Conservation (phyloP, 2,329 filamentous ascomycete species). For the Hypoxylon sp. region DNA sequence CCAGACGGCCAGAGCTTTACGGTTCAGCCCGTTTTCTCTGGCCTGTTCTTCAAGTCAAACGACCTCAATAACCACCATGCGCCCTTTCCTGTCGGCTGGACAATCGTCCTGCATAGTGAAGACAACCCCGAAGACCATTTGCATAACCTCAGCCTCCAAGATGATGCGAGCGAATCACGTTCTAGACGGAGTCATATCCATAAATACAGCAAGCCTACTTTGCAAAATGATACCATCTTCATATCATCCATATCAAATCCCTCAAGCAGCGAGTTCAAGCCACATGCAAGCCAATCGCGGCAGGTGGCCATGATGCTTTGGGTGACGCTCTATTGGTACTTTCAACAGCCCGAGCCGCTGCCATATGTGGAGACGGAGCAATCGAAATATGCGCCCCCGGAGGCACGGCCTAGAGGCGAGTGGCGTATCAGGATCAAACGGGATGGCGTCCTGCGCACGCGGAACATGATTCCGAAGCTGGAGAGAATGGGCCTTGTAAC, state of each 20-base stretch:
- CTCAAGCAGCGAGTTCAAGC: slow-evolving; percentile 79
- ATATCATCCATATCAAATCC: slow-evolving; percentile 92
- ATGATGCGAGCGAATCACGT: slow-evolving; percentile 41
- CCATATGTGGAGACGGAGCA: slow-evolving; percentile 68
- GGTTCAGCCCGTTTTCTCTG: slow-evolving; percentile 88
- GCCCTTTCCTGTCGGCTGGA: slow-evolving; percentile 88
- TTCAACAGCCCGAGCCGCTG: slow-evolving; percentile 82
- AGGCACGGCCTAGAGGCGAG: slow-evolving; percentile 80
- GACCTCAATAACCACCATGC: slow-evolving; percentile 74
- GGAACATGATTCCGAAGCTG: slow-evolving; percentile 85
- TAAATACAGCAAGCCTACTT: slow-evolving; percentile 77
- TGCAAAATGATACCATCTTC: slow-evolving; percentile 83
- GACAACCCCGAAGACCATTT: slow-evolving; percentile 46
- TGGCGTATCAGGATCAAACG: slow-evolving; percentile 87
- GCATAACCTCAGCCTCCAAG: slow-evolving; percentile 45
- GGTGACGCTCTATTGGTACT: slow-evolving; percentile 96
- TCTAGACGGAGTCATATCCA: slow-evolving; percentile 57
- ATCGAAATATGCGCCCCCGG: slow-evolving; percentile 70
- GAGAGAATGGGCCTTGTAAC: slow-evolving; percentile 91
- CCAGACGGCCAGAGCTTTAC: slow-evolving; percentile 88
- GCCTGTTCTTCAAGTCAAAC: slow-evolving; percentile 86
- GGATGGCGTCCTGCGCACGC: slow-evolving; percentile 87
- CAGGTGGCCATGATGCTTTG: slow-evolving; percentile 98
- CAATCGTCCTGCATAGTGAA: slow-evolving; percentile 81
- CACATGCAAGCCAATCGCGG: slow-evolving; percentile 80